Evolutionary conservation across 2,329 filamentous ascomycete species (phyloP).

Genomic region (Gyromitra esculenta): DNA sequence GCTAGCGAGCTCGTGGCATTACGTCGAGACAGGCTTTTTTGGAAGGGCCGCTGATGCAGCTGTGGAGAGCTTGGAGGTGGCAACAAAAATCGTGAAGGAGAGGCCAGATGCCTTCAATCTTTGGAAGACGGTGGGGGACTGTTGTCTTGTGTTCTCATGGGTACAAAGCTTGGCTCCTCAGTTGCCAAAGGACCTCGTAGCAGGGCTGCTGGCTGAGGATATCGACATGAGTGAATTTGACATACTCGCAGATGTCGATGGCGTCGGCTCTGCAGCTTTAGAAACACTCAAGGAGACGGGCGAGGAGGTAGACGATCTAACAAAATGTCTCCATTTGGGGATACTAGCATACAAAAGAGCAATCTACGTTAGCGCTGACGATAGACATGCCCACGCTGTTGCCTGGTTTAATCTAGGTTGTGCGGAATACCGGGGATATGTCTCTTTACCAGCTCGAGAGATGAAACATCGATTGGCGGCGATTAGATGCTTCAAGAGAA

Average conservation of each 20-base stretch:
- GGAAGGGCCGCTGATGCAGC: conserved; percentile 81
- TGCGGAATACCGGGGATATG: conserved; percentile 85
- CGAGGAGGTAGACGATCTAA: conserved; percentile 66
- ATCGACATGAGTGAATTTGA: conserved; percentile 69
- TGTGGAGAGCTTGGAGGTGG: conserved; percentile 73
- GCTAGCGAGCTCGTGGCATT: conserved; percentile 80
- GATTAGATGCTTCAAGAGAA: conserved; percentile 90
- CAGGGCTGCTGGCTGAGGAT: conserved; percentile 68
- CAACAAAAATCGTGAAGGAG: conserved; percentile 69
- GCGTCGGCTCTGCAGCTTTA: conserved; percentile 63
- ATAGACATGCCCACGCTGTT: conserved; percentile 89
- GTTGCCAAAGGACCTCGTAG: conserved; percentile 71
- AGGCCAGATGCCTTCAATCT: conserved; percentile 84
- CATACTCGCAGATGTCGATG: conserved; percentile 75
- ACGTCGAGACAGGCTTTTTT: conserved; percentile 83
- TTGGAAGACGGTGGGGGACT: conserved; percentile 92
- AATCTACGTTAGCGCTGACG: conserved; percentile 75
- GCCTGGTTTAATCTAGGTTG: conserved; percentile 97
- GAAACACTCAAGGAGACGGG: conserved; percentile 19
- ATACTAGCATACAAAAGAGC: conserved; percentile 90
- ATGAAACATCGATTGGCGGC: conserved; percentile 80
- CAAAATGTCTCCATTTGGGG: conserved; percentile 72
- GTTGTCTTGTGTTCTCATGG: conserved; percentile 82
- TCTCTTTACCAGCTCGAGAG: conserved; percentile 67
- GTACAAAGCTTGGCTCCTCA: conserved; percentile 74